Percentiles rank a stretch among this genome's conserved stretches.
Evolutionary conservation across 1,284 basidiomycete genomes (phyloP).

Genomic region (Cryptococcus deneoformans): DNA sequence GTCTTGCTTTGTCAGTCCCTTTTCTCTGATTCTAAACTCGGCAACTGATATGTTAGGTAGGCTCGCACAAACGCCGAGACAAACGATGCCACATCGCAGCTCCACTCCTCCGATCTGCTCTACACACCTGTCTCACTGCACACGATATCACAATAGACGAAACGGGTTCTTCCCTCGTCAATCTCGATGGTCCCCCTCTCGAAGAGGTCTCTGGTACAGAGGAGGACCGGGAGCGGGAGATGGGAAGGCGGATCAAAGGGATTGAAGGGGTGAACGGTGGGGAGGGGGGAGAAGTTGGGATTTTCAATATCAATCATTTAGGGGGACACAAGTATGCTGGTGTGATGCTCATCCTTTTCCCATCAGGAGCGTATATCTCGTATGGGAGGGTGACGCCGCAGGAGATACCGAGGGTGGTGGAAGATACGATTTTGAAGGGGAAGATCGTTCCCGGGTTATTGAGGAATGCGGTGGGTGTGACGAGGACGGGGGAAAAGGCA

Average conservation of each 20-base stretch:
- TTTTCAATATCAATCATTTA: conserved; percentile 81
- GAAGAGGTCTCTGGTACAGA: conserved; percentile 58
- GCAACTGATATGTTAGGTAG: conserved; percentile 48
- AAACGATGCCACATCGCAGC: conserved; percentile 85
- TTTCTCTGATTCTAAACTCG: not conserved
- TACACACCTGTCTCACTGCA: conserved; percentile 35
- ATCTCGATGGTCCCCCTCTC: conserved; percentile 58
- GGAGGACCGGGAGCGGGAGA: conserved; percentile 51
- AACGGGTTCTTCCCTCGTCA: conserved; percentile 49
- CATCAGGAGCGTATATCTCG: conserved; percentile 78
- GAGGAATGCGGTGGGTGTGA: conserved; percentile 73
- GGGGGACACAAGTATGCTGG: conserved; percentile 91
- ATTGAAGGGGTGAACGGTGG: conserved; percentile 51
- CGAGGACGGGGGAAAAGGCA: conserved; percentile 14
- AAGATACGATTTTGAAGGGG: conserved; percentile 79
- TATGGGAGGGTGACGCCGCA: conserved; percentile 91
- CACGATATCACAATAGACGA: conserved; percentile 46
- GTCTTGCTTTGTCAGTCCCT: conserved; percentile 68
- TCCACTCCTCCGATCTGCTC: conserved; percentile 64
- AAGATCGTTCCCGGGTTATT: conserved; percentile 76
- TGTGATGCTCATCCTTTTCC: conserved; percentile 84
- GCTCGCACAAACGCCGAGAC: conserved; percentile 87
- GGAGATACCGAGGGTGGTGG: conserved; percentile 79
- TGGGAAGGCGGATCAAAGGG: conserved; percentile 54
- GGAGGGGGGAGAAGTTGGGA: conserved; percentile 59